These are phyloP conservation scores for Aspergillus kassunensis DNA, from an alignment of 495 filamentous ascomycete species.

Conservation along the genomic window DNA sequence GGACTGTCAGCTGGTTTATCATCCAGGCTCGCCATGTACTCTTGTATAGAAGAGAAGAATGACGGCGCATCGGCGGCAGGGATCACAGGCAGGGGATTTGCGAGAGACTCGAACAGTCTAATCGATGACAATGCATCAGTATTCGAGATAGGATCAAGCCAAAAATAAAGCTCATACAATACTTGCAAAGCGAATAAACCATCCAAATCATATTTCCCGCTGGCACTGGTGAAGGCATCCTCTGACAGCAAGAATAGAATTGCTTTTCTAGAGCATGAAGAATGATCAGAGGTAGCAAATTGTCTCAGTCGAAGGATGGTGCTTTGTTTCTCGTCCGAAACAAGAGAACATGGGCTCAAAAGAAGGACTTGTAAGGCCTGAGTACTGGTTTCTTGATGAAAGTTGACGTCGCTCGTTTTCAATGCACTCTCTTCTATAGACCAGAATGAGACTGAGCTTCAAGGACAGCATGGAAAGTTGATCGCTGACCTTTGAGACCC, in stretches of 20 bases:
- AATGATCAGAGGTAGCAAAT: conserved; percentile 34
- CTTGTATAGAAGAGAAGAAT: conserved; percentile 25
- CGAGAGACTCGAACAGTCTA: conserved; percentile 21
- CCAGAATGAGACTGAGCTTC: background rate
- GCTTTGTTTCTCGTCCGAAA: conserved; percentile 17
- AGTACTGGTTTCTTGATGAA: background rate
- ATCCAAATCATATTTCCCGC: conserved; percentile 17
- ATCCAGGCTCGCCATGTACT: conserved; percentile 22
- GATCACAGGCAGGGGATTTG: conserved; percentile 25
- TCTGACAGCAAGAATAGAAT: conserved; percentile 53
- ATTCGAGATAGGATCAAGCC: background rate
- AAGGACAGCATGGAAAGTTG: background rate
- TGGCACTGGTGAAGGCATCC: conserved; percentile 13
- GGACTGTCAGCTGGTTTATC: conserved; percentile 16
- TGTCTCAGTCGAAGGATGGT: conserved; percentile 42
- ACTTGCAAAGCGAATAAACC: conserved; percentile 30
- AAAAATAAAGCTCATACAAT: conserved; percentile 18
- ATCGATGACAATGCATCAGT: background rate
- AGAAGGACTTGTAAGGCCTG: conserved; percentile 46
- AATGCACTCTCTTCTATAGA: conserved; percentile 7
- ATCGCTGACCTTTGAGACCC: conserved; percentile 43
- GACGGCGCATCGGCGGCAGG: conserved; percentile 25
- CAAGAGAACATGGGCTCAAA: conserved; percentile 46
- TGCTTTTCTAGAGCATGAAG: conserved; percentile 32
- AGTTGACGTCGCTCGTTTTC: conserved; percentile 15